Evolutionary conservation across 2,329 filamentous ascomycete species (phyloP).

Genomic region (Massarina eburnea): DNA sequence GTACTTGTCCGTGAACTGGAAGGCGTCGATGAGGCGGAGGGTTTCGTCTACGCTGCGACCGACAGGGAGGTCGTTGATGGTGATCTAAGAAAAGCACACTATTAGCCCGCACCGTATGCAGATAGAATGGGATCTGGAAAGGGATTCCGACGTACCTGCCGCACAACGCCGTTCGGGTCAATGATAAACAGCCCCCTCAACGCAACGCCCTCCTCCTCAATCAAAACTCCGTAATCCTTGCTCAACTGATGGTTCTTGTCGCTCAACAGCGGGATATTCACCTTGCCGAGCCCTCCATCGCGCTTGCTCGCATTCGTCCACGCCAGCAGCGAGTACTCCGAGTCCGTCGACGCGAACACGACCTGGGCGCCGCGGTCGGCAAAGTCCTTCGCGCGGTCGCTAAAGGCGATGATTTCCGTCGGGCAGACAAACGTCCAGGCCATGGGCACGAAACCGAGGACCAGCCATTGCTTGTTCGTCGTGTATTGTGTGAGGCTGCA

Average conservation of each 20-base stretch:
- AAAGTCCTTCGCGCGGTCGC: constrained; percentile 63
- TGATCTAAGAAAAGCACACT: constrained; percentile 50
- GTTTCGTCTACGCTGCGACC: constrained; percentile 67
- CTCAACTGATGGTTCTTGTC: constrained; percentile 64
- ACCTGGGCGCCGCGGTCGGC: constrained; percentile 60
- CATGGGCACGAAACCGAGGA: constrained; percentile 68
- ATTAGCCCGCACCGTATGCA: not conserved
- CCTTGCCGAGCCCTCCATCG: constrained; percentile 62
- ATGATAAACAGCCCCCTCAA: constrained; percentile 68
- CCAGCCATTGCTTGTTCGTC: constrained; percentile 45
- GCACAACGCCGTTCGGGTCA: constrained; percentile 62
- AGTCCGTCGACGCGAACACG: constrained; percentile 64
- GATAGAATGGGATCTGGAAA: not conserved
- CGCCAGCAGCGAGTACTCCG: constrained; percentile 59
- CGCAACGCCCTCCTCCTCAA: constrained; percentile 65
- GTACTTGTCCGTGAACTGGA: constrained; percentile 50
- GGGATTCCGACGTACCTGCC: constrained; percentile 44
- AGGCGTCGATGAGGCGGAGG: constrained; percentile 57
- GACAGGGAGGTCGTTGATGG: constrained; percentile 66
- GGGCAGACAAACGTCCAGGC: constrained; percentile 70
- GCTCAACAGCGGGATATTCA: constrained; percentile 63
- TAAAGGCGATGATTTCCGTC: constrained; percentile 67
- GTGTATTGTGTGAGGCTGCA: constrained; percentile 44
- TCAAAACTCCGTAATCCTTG: constrained; percentile 64
- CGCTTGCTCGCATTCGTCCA: constrained; percentile 47